Evolutionary conservation across 2,329 filamentous ascomycete genomes (phyloP), one percentile per base, ranked within the genome.

Genomic region (Alternaria sp.): DNA sequence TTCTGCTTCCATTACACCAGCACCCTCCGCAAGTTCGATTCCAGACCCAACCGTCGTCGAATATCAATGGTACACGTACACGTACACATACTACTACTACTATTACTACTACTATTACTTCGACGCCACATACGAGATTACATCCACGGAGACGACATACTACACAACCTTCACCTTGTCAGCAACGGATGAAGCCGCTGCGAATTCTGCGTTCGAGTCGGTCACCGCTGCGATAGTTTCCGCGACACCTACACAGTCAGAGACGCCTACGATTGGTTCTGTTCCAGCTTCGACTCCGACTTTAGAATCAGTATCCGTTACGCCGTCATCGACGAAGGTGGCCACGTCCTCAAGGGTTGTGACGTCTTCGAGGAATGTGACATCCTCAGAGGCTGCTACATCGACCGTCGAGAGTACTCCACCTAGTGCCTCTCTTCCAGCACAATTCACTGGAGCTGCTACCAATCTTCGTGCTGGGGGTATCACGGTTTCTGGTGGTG

Each of bases 61-160:
- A 21, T 48, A 48, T 13, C 10, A 21, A 34, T 48, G 44, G 44
- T 48, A 48, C 31, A 48, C 44, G 11, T 48, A 48, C 44, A 34
- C 44, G 2, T 48, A 34, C 11, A 48, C 44, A n/a, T 36, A 48
- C 31, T 36, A 36, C 31, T 48, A 48, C 33, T 34, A 33, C 6
- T 48, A 48, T 36, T 48, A 48, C 7, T 48, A 48, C 31, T 48
- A 48, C 44, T 48, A 48, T 21, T 36, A 48, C 14, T 34, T 26
- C 29, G 31, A 34, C 29, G 8, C 13, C 33, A 3, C 44, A 5
- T 48, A 48, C 44, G 44, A 48, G 13, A 48, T 48, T 23, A 36
- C 44, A 24, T 48, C 44, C 29, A 48, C 44, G 1, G 44, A 36
- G 33, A 48, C 44, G 13, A 48, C 29, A 10, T 48, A 24, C 29